Evolutionary conservation across 2,329 filamentous ascomycete genomes (phyloP).

Genomic region (Ramichloridium luteum): DNA sequence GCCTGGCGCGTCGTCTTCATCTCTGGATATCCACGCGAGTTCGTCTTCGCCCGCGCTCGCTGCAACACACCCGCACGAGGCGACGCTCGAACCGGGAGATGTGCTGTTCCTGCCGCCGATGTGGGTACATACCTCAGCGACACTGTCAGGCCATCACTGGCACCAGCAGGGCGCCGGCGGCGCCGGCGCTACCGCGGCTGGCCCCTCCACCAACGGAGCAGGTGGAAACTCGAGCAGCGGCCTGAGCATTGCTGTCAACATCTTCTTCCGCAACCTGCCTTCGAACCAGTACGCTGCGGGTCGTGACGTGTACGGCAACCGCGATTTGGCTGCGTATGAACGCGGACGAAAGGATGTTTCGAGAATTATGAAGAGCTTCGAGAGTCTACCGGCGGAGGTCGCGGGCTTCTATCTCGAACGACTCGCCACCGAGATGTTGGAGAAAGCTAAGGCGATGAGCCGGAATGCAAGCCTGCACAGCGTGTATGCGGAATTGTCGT

Average conservation of each 20-base stretch:
- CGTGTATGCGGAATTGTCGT: constrained; percentile 8
- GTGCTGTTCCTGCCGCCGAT: constrained; percentile 69
- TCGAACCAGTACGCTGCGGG: constrained; percentile 54
- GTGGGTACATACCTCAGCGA: constrained; percentile 68
- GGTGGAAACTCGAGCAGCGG: constrained; percentile 29
- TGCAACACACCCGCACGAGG: constrained; percentile 53
- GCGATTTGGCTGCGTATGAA: constrained; percentile 74
- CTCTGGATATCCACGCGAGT: constrained; percentile 58
- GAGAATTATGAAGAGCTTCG: constrained; percentile 53
- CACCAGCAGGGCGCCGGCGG: no score
- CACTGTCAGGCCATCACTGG: no score
- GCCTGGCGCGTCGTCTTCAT: constrained; percentile 69
- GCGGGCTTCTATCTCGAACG: constrained; percentile 64
- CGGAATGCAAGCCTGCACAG: constrained; percentile 7
- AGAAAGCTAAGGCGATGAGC: constrained; percentile 13
- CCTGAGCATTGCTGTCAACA: constrained; percentile 69
- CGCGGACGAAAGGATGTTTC: constrained; percentile 62
- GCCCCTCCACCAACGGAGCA: not conserved
- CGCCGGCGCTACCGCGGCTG: not conserved
- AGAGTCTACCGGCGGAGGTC: constrained; percentile 51
- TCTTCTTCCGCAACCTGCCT: constrained; percentile 62
- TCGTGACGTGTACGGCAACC: constrained; percentile 76
- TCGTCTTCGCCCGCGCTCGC: constrained; percentile 13
- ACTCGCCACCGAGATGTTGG: constrained; percentile 54
- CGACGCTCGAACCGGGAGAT: constrained; percentile 56